Evolutionary conservation across 352 stramenopile genomes (phyloP).

Genomic region (Globisporangium paroecandrum): DNA sequence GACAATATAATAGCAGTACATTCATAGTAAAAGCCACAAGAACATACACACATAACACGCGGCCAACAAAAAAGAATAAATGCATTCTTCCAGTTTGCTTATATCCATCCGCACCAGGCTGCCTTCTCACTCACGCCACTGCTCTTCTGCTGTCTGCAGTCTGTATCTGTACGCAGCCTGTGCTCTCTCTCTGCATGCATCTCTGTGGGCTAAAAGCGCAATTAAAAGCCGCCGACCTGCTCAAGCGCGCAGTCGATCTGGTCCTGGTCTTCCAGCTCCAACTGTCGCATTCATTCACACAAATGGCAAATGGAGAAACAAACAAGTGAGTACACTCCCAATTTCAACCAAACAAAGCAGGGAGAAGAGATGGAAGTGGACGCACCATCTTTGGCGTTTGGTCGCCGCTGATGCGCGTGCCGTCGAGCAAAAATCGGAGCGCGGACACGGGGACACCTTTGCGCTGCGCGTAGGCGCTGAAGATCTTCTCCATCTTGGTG

Average conservation of each 20-base stretch:
- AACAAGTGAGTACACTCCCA: neutral
- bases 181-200: neutral
- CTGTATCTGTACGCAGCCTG: neutral
- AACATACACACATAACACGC: neutral
- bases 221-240: slow-evolving; percentile 76
- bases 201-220: neutral
- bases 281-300: slow-evolving; percentile 16
- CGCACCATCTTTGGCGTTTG: slow-evolving; percentile 91
- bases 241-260: slow-evolving; percentile 97
- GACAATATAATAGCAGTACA: neutral
- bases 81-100: slow-evolving; percentile 1
- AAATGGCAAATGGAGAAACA: neutral
- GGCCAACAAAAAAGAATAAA: slow-evolving; percentile 4
- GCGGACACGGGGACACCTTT: slow-evolving; percentile 90
- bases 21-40: neutral
- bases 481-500: slow-evolving; percentile 99
- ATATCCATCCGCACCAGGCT: neutral
- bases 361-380: neutral
- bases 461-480: slow-evolving; percentile 93
- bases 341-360: neutral
- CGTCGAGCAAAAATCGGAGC: slow-evolving; percentile 96
- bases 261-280: slow-evolving; percentile 98
- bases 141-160: slow-evolving; percentile 7
- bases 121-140: neutral
- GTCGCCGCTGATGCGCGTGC: slow-evolving; percentile 93